Percentiles rank a stretch among this genome's conserved stretches.
These are phyloP conservation scores for Hymenochaete sp. DNA, from an alignment of 1,284 basidiomycete genomes.

Conservation along the genomic window DNA sequence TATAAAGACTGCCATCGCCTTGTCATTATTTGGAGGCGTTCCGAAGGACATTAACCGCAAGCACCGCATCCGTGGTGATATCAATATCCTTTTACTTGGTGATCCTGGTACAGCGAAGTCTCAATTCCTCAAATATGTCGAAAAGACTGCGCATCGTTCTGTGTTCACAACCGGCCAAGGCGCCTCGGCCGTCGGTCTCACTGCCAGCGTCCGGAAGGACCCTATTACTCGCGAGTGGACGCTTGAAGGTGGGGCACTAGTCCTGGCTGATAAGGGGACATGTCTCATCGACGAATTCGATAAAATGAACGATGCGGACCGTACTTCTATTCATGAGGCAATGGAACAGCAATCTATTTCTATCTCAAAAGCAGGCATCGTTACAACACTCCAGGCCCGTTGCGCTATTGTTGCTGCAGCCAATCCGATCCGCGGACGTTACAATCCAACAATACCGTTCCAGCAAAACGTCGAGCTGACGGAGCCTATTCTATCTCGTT, in stretches of 20 bases:
- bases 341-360: constrained; percentile 99
- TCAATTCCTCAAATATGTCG: constrained; percentile 97
- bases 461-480: constrained; percentile 98
- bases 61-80: constrained; percentile 93
- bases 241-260: constrained; percentile 93
- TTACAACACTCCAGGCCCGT: constrained; percentile 92
- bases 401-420: constrained; percentile 97
- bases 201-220: constrained; percentile 95
- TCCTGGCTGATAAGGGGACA: constrained; percentile 97
- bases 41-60: constrained; percentile 95
- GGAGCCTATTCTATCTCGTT: constrained; percentile 97
- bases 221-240: constrained; percentile 98
- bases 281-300: constrained; percentile 99
- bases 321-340: constrained; percentile 98
- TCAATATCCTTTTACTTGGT: constrained; percentile 92
- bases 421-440: constrained; percentile 92
- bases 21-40: constrained; percentile 91
- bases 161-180: constrained; percentile 99
- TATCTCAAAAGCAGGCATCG: constrained; percentile 97
- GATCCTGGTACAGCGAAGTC: constrained; percentile 99
- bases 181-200: constrained; percentile 95
- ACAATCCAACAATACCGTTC: constrained; percentile 97
- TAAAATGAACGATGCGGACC: constrained; percentile 99
- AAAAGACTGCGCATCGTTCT: constrained; percentile 95
- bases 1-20: constrained; percentile 95